Evolutionary conservation across 2,329 filamentous ascomycete species (phyloP), one percentile per base, ranked within the genome.

Genomic region (Phialemoniopsis sp.): DNA sequence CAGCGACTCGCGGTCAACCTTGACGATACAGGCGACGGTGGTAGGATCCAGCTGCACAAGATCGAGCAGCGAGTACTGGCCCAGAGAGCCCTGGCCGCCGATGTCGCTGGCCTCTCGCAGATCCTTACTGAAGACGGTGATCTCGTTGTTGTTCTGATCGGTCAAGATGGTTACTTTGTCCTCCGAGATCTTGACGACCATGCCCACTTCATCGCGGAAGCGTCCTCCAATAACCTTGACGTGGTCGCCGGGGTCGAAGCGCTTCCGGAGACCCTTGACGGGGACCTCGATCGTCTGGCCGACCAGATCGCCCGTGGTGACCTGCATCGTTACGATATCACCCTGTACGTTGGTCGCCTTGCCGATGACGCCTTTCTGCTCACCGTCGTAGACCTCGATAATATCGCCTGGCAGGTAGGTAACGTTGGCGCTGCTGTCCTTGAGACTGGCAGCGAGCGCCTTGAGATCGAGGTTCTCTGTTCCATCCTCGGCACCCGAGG

Each of bases 101-200:
- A 89, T 89, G 57, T 97, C 93, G 40, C 88, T 89, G 19, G 93
- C 93, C 62, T 95, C 88, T 50, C 94, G 81, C 44, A 98, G 68
- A 66, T 98, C 93, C 60, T 95, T 96, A 69, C 91, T 96, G 59
- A 98, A 98, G 28, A 98, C 93, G 0, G 90, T 96, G 51, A 98
- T 89, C 59, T 98, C 93, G 38, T 84, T 82, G 63, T 93, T 91
- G 44, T 81, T 93, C 59, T 93, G 89, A 64, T 98, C 93, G 35
- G 88, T 95, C 48, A 98, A 71, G 48, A 98, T 72, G 2, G 93
- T 97, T 42, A 98, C 89, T 30, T 87, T 83, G 59, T 98, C 93
- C 44, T 95, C 89, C 36, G 81, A 85, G 49, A 96, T 93, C 60
- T 89, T 88, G 48, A 97, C 89, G 37, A 98, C 90, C 79, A 96